A percentile compares a stretch with the other conserved stretches of the same genome.
These are phyloP conservation scores for Botrytis galanthina DNA, from an alignment of 2,329 filamentous ascomycete genomes.

Conservation along the genomic window DNA sequence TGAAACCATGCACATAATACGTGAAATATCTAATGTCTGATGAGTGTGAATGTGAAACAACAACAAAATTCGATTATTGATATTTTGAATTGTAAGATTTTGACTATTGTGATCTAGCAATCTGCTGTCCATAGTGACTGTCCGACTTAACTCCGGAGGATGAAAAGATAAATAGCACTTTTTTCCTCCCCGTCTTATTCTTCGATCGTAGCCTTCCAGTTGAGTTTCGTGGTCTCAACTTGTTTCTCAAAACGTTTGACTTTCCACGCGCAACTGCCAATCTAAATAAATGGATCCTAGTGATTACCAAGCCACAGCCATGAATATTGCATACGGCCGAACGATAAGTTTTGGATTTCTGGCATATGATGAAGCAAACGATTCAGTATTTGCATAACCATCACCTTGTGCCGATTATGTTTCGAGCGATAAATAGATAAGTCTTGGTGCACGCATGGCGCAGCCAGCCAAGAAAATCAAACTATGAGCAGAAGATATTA, in stretches of 20 bases:
- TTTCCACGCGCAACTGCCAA: background rate
- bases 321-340: background rate
- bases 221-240: background rate
- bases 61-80: background rate
- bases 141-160: background rate
- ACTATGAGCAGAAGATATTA: no score
- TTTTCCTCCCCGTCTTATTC: background rate
- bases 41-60: background rate
- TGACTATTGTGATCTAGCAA: background rate
- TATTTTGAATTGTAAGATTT: background rate
- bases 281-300: background rate
- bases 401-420: background rate
- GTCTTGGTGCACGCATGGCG: no score
- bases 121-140: no score
- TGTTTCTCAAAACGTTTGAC: background rate
- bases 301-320: background rate
- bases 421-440: background rate
- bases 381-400: background rate
- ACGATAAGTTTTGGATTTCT: background rate
- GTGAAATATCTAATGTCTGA: background rate
- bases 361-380: background rate
- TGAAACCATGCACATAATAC: background rate
- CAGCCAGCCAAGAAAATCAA: no score
- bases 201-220: background rate
- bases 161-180: background rate